Conservation (phyloP, 192 early-diverging fungal species). For the Entomortierella parvispora region DNA sequence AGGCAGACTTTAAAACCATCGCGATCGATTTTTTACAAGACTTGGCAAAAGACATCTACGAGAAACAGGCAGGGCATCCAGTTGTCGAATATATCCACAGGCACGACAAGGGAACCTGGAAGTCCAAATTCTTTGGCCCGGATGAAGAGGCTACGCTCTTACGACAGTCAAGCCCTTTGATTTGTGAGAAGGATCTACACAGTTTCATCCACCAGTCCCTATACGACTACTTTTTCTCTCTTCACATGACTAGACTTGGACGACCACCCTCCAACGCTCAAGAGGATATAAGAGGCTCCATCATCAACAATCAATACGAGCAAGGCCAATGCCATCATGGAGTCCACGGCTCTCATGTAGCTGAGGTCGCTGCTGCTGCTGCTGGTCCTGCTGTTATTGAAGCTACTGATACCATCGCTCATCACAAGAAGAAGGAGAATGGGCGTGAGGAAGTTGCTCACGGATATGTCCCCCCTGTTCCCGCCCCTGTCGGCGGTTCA, state of each 20-base stretch:
- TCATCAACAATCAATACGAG: no score
- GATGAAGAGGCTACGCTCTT: background rate
- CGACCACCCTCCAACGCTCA: background rate
- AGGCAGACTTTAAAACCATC: background rate
- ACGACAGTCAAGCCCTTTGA: background rate
- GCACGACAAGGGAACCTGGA: background rate
- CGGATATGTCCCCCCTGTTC: slow-evolving; percentile 42
- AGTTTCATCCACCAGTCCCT: slow-evolving; percentile 20
- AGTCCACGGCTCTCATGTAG: background rate
- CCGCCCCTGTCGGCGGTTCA: slow-evolving; percentile 15
- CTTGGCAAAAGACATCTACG: background rate
- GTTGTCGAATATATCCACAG: slow-evolving; percentile 1
- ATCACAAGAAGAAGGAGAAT: slow-evolving; percentile 24
- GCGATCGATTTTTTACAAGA: background rate
- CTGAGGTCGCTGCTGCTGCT: slow-evolving; percentile 7
- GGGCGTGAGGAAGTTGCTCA: slow-evolving; percentile 23
- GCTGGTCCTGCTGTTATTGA: slow-evolving; percentile 3
- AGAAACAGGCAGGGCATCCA: background rate
- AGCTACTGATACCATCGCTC: slow-evolving; percentile 1
- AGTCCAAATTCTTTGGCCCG: background rate
- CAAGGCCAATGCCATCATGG: no score
- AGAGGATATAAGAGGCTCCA: slow-evolving; percentile 1
- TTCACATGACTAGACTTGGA: slow-evolving; percentile 5
- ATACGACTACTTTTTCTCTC: slow-evolving; percentile 15
- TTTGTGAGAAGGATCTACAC: background rate